These are phyloP conservation scores for Colletotrichum musicola DNA, from an alignment of 2,329 filamentous ascomycete genomes.

Conservation along the genomic window DNA sequence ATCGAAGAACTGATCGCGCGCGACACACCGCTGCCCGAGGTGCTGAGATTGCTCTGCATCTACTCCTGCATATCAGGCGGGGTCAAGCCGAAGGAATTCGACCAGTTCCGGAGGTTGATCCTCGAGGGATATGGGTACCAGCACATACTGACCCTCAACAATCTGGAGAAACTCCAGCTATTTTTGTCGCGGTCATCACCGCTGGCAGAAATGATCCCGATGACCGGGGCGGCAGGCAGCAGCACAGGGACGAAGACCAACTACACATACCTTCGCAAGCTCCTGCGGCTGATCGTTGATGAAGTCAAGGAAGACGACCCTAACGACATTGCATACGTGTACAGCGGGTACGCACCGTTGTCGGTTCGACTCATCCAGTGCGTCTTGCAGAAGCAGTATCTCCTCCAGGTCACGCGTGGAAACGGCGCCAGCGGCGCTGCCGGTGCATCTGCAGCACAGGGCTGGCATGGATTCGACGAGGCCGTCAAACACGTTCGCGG, in stretches of 20 bases:
- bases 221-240: slow-evolving; percentile 70
- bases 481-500: slow-evolving; percentile 88
- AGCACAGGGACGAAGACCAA: slow-evolving; percentile 85
- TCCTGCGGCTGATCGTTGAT: slow-evolving; percentile 90
- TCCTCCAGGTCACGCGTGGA: slow-evolving; percentile 78
- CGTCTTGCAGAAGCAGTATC: slow-evolving; percentile 89
- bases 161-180: slow-evolving; percentile 89
- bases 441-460: slow-evolving; percentile 67
- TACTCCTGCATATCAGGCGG: slow-evolving; percentile 93
- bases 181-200: slow-evolving; percentile 83
- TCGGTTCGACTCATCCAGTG: slow-evolving; percentile 93
- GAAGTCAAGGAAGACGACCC: slow-evolving; percentile 96
- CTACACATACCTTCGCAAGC: slow-evolving; percentile 88
- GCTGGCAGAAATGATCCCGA: slow-evolving; percentile 84
- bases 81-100: slow-evolving; percentile 88
- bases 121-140: slow-evolving; percentile 96
- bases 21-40: slow-evolving; percentile 82
- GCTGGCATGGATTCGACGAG: slow-evolving; percentile 95
- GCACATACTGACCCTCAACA: slow-evolving; percentile 89
- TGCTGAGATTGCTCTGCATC: slow-evolving; percentile 88
- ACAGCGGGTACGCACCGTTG: slow-evolving; percentile 95
- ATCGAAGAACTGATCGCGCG: slow-evolving; percentile 96
- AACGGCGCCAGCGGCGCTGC: slow-evolving; percentile 62
- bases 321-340: slow-evolving; percentile 96
- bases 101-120: slow-evolving; percentile 88